Evolutionary conservation across 345 rosid genomes (phyloP), one percentile per base, ranked within the genome.

Genomic region (Eucalyptus sideroxylon): DNA sequence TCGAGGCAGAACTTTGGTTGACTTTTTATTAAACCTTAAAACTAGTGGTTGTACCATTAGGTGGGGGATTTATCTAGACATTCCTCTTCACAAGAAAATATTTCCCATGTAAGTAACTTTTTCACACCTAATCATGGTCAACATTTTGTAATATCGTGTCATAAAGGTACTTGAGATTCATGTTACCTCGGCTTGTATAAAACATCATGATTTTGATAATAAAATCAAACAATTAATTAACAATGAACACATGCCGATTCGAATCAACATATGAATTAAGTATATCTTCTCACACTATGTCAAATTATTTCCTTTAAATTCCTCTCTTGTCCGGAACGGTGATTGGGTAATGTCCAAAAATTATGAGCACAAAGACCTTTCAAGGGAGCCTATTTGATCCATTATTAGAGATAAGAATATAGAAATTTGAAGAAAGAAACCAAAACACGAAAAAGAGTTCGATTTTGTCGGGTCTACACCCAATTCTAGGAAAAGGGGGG

Each of bases 31-130:
- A 27, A 14, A 11, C 15, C 16, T 30, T 27, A 60, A 60, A n/a
- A 65, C 0, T 65, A 65, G 77, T 8, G 77, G 19, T 0, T 7
- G 2, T n/a, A n/a, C 4, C 21, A 1, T 15, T 65, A 65, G 77
- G 9, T 3, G 37, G 19, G 37, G 17, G 37, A 65, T 65, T 65
- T 7, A 65, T n/a, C 77, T 15, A n/a, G 10, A 65, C 21, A 15
- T n/a, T 4, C 6, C 11, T 65, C 40, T 65, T 65, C 37, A 65
- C 37, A 1, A 4, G 2, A 15, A 65, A 65, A n/a, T 12, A 65
- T 65, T n/a, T n/a, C 77, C 77, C 6, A 65, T n/a, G 21, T n/a
- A n/a, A 65, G 34, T 15, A 65, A 65, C 37, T 65, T 65, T 65
- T 65, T 7, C 21, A 65, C 17, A n/a, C 40, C 77, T 15, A 15